A percentile compares a stretch with the other conserved stretches of the same genome.
Conservation (phyloP, 2,329 filamentous ascomycete genomes). For the Fonsecaea pedrosoi region DNA sequence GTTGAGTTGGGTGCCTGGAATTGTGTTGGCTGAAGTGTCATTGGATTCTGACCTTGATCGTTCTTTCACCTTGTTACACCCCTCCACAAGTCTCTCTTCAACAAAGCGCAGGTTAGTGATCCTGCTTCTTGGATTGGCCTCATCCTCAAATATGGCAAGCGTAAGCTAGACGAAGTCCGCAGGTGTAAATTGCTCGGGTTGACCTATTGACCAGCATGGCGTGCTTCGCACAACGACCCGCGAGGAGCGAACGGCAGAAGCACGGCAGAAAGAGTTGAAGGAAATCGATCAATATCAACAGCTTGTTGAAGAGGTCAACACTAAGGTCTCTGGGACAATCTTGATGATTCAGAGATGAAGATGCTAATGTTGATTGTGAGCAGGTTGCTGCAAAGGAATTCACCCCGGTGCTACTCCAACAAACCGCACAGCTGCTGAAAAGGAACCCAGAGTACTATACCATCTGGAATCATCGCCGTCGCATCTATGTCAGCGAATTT, state of each 20-base stretch:
- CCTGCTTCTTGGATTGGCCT: background rate
- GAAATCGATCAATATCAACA: conserved; percentile 78
- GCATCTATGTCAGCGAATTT: conserved; percentile 52
- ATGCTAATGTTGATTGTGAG: conserved; percentile 23
- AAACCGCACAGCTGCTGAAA: conserved; percentile 52
- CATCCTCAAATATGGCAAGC: conserved; percentile 34
- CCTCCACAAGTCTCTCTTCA: background rate
- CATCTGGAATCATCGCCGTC: conserved; percentile 66
- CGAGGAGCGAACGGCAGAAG: conserved; percentile 69
- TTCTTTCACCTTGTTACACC: conserved; percentile 16
- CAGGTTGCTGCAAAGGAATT: conserved; percentile 51
- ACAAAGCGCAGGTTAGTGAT: background rate
- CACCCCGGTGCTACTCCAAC: conserved; percentile 51
- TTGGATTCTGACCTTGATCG: conserved; percentile 6
- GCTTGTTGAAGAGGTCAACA: conserved; percentile 71
- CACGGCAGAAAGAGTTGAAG: conserved; percentile 72
- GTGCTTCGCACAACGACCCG: conserved; percentile 71
- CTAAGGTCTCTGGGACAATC: conserved; percentile 59
- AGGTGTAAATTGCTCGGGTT: background rate
- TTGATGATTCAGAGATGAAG: background rate
- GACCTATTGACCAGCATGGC: conserved; percentile 70
- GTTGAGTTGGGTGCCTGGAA: conserved; percentile 21
- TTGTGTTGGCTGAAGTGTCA: background rate
- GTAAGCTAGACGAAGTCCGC: conserved; percentile 25
- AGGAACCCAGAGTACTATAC: conserved; percentile 59